Conservation (phyloP, 805 yeast species). For the Suhomyces xylopsoci region DNA sequence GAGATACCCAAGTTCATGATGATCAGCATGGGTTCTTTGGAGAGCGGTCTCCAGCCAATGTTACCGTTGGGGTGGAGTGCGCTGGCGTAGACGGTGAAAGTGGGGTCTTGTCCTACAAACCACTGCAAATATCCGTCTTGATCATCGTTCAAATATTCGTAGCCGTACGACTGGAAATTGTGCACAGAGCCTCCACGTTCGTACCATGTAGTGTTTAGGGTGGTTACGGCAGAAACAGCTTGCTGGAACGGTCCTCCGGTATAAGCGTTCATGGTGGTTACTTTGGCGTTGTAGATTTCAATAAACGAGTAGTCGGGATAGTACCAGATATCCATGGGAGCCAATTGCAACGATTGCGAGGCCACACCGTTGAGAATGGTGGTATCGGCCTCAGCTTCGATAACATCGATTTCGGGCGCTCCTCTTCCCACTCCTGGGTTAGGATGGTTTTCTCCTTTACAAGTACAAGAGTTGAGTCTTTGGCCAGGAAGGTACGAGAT, state of each 20-base stretch:
- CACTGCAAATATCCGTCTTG: conserved; percentile 74
- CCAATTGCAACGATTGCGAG: conserved; percentile 89
- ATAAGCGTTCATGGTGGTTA: conserved; percentile 81
- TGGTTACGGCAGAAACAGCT: conserved; percentile 83
- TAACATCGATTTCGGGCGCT: conserved; percentile 90
- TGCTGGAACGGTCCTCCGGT: conserved; percentile 94
- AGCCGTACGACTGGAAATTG: conserved; percentile 69
- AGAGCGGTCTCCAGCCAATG: conserved; percentile 73
- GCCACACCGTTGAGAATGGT: conserved; percentile 59
- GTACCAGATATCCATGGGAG: conserved; percentile 95
- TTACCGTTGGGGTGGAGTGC: conserved; percentile 91
- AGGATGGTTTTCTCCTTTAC: conserved; percentile 83
- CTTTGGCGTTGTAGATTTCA: conserved; percentile 63
- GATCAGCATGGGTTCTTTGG: conserved; percentile 92
- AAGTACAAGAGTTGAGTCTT: conserved; percentile 70
- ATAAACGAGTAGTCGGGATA: conserved; percentile 81
- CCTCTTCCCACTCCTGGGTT: conserved; percentile 86
- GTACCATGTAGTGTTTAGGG: conserved; percentile 81
- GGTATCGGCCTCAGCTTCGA: conserved; percentile 79
- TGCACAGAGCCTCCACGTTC: conserved; percentile 53
- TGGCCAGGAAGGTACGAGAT: conserved; percentile 86
- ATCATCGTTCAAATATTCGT: conserved; percentile 73
- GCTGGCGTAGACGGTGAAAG: conserved; percentile 66
- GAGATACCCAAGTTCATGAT: conserved; percentile 87
- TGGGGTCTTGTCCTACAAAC: conserved; percentile 81